These are phyloP conservation scores for Lobosporangium transversale DNA, from an alignment of 192 early-diverging fungal species.

Conservation along the genomic window DNA sequence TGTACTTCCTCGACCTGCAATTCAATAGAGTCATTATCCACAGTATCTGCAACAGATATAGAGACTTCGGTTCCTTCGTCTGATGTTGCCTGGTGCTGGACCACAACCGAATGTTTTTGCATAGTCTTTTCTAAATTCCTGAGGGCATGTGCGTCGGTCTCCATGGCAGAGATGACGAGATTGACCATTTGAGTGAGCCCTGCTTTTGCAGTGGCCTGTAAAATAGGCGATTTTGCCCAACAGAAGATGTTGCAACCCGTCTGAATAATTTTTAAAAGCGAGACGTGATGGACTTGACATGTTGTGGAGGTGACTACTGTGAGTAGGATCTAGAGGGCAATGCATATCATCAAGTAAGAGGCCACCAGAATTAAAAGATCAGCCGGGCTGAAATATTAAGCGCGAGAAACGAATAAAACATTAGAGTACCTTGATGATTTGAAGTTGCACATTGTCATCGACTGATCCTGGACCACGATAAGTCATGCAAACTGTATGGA, in stretches of 20 bases:
- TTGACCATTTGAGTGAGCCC: slow-evolving; percentile 60
- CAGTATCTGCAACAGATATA: not conserved
- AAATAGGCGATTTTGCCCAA: slow-evolving; percentile 53
- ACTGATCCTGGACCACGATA: slow-evolving; percentile 52
- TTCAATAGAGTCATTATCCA: slow-evolving; percentile 4
- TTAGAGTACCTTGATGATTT: slow-evolving; percentile 53
- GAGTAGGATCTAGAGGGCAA: slow-evolving; percentile 33
- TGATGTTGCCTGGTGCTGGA: slow-evolving; percentile 11
- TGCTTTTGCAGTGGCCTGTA: slow-evolving; percentile 58
- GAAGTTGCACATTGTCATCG: slow-evolving; percentile 55
- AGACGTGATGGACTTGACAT: slow-evolving; percentile 56
- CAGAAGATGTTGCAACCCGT: slow-evolving; percentile 59
- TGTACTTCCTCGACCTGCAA: not conserved
- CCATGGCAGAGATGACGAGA: slow-evolving; percentile 53
- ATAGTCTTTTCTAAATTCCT: slow-evolving; percentile 42
- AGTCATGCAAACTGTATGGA: slow-evolving; percentile 56
- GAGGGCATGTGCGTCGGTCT: slow-evolving; percentile 48
- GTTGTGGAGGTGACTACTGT: slow-evolving; percentile 55
- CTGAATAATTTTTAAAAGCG: slow-evolving; percentile 58
- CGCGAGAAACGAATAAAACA: not conserved
- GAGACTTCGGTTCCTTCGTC: not conserved
- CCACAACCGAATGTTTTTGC: slow-evolving; percentile 20
- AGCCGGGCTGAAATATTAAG: not conserved
- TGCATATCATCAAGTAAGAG: not conserved
- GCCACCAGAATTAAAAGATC: not conserved